Conservation (phyloP, 2,329 filamentous ascomycete genomes). For the Xenoacremonium recifei region DNA sequence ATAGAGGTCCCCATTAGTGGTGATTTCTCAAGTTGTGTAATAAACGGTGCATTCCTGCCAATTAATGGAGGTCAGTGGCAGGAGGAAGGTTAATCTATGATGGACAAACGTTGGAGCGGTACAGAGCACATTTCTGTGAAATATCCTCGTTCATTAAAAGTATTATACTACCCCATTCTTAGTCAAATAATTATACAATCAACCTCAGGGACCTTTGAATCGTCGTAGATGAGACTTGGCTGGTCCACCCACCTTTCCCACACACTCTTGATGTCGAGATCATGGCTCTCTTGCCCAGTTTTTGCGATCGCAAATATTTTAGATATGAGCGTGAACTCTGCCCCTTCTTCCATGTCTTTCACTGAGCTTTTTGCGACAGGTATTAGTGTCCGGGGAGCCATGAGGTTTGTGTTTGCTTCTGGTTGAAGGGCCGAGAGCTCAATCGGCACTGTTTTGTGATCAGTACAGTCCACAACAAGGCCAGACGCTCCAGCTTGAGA, state of each 20-base stretch:
- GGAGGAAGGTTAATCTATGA: not conserved
- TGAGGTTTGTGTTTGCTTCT: slow-evolving; percentile 15
- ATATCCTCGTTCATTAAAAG: too few species aligned
- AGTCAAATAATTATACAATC: too few species aligned
- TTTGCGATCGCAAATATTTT: slow-evolving; percentile 7
- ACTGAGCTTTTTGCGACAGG: slow-evolving; percentile 2
- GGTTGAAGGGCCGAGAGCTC: slow-evolving; percentile 5
- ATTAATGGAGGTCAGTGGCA: not conserved
- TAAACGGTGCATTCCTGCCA: not conserved
- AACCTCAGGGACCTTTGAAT: too few species aligned
- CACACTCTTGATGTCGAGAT: too few species aligned
- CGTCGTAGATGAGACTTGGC: too few species aligned
- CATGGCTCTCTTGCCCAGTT: too few species aligned
- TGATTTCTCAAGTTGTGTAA: too few species aligned
- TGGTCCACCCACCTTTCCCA: too few species aligned
- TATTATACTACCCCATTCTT: too few species aligned
- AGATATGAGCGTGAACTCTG: slow-evolving; percentile 1
- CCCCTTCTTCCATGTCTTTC: not conserved
- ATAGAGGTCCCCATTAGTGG: too few species aligned
- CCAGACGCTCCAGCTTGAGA: not conserved
- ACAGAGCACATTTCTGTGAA: too few species aligned
- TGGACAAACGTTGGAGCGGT: too few species aligned
- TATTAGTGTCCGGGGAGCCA: slow-evolving; percentile 11
- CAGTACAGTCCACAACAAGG: not conserved
- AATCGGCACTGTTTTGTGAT: not conserved